These are phyloP conservation scores for Corrigiola litoralis DNA, from an alignment of 179 eudicot species.

Conservation along the genomic window DNA sequence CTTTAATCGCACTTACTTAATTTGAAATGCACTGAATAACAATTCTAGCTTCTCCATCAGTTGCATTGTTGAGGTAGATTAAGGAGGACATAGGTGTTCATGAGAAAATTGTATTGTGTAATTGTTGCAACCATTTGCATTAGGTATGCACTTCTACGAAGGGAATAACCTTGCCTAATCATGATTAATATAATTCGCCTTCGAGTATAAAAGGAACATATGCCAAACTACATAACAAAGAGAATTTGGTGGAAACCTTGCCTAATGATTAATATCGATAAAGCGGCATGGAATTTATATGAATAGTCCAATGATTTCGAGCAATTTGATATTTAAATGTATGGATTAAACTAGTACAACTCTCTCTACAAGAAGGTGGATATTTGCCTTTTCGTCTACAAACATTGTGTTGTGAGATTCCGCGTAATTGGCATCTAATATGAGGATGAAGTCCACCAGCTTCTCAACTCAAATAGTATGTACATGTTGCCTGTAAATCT, in stretches of 20 bases:
- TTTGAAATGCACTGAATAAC: too few relatives aligned
- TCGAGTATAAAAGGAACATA: neutral
- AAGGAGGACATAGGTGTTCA: too few relatives aligned
- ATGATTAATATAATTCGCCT: too few relatives aligned
- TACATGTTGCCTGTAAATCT: too few relatives aligned
- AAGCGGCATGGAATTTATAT: neutral
- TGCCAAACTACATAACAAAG: neutral
- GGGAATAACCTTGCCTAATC: too few relatives aligned
- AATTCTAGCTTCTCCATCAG: too few relatives aligned
- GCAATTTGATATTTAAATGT: constrained; percentile 5
- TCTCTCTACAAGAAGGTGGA: neutral
- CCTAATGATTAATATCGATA: constrained; percentile 9
- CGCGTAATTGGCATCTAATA: neutral
- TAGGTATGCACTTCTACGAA: too few relatives aligned
- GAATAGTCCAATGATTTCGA: constrained; percentile 9
- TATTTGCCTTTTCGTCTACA: neutral
- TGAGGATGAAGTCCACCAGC: constrained; percentile 18
- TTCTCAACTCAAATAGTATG: too few relatives aligned
- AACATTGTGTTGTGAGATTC: constrained; percentile 16
- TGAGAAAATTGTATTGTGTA: too few relatives aligned
- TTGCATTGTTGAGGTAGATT: too few relatives aligned
- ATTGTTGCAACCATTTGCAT: too few relatives aligned
- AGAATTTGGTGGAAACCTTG: neutral
- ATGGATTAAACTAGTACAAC: neutral
- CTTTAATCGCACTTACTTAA: too few relatives aligned